Base-by-base conservation (phyloP, 371 early-diverging fungal species). In the Mortierella sp. region DNA sequence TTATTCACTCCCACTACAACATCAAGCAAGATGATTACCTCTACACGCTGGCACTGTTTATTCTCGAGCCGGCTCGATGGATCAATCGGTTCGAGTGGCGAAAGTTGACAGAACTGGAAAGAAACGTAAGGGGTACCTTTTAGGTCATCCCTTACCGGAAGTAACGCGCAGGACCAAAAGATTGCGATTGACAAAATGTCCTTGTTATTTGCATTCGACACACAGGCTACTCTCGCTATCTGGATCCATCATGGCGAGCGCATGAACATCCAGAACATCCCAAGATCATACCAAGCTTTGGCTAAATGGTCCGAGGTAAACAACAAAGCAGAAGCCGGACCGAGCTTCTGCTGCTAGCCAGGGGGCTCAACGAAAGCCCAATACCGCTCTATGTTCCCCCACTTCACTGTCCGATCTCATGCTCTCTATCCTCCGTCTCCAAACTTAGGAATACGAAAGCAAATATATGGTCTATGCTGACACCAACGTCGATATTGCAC, bases 191-290 rank as follows among this genome's bases (percentile, higher is more conserved):
- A n/a, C 37, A 34, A 34, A 34, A 34, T 11, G 19, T 31, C 9
- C 12, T 21, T 11, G 17, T 26, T 34, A 5, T 28, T 27, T 26
- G 59, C 15, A 46, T 15, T 12, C 75, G 79, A 72, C 79, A 8
- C 61, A 23, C 28, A 69, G 69, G 70, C 63, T 0, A 28, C 57
- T 2, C 47, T 63, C 3, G 63, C 64, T 23, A 57, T 83, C 0
- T 87, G 86, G 86, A 68, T 64, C 27, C 63, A 72, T 39, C 79
- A 52, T 84, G 84, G 1, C 50, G 50, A 15, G 50, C 66, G n/a
- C 15, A 83, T 86, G 84, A 75, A 79, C 17, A 85, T 87, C 34
- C 63, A 84, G 47, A 64, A 84, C 53, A 86, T 87, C 15, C 87
- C 87, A 3, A 67, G 75, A 15, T 81, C 84, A 6, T 14, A 80